Evolutionary conservation across 1,284 basidiomycete genomes (phyloP).

Genomic region (Crucibulum cyathiforme): DNA sequence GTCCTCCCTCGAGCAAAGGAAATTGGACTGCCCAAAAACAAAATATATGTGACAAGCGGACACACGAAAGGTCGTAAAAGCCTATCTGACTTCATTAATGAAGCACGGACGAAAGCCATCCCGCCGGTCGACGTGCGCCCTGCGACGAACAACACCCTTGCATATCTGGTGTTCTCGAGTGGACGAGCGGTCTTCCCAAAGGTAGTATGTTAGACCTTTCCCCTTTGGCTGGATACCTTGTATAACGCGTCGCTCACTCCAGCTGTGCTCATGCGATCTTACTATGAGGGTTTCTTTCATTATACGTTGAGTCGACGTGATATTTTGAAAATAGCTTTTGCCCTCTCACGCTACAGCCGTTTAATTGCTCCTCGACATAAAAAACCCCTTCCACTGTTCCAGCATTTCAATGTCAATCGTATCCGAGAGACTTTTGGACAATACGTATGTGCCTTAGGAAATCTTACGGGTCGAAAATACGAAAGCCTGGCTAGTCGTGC

Average conservation of each 20-base stretch:
- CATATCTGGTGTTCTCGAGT: conserved; percentile 78
- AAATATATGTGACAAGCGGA: conserved; percentile 63
- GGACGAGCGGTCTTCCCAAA: conserved; percentile 81
- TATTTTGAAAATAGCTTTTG: too few species aligned
- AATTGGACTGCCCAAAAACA: conserved; percentile 53
- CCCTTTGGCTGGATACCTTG: neutral
- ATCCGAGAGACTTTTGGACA: too few species aligned
- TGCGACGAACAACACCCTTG: conserved; percentile 63
- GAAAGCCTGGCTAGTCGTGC: too few species aligned
- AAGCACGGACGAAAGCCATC: conserved; percentile 42
- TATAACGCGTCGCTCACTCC: neutral
- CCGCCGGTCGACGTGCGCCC: conserved; percentile 50
- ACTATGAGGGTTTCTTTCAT: too few species aligned
- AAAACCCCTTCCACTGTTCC: too few species aligned
- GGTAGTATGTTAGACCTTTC: conserved; percentile 47
- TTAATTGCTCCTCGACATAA: too few species aligned
- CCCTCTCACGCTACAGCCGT: too few species aligned
- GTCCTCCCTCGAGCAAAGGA: conserved; percentile 58
- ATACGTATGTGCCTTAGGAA: too few species aligned
- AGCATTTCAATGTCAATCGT: too few species aligned
- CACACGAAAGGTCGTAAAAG: conserved; percentile 43
- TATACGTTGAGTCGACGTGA: too few species aligned
- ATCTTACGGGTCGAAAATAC: too few species aligned
- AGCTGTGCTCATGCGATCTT: neutral
- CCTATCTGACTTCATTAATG: conserved; percentile 53